Percentiles rank a stretch among this genome's conserved stretches.
Conservation (phyloP, 2,329 filamentous ascomycete genomes). For the Colletotrichum kahawae region DNA sequence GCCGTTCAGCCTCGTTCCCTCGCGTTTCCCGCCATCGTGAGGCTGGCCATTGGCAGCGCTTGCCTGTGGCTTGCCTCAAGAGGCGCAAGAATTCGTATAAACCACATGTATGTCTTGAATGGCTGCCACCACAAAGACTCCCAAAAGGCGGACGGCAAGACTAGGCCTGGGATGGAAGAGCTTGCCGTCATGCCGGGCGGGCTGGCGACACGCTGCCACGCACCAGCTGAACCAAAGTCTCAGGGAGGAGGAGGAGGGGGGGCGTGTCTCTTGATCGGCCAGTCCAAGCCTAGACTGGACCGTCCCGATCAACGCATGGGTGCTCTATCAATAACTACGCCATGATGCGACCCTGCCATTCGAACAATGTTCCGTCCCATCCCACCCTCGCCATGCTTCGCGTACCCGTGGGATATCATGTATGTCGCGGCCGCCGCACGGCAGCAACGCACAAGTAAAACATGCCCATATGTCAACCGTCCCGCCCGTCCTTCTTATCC, state of each 20-base stretch:
- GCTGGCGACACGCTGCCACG: background rate
- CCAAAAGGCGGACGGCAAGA: background rate
- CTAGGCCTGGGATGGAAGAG: background rate
- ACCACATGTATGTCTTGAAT: background rate
- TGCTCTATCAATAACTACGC: background rate
- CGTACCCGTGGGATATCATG: background rate
- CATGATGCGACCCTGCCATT: conserved; percentile 3
- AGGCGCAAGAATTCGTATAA: background rate
- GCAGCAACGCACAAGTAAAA: background rate
- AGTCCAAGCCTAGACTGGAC: background rate
- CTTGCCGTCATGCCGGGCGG: background rate
- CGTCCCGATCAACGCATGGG: conserved; percentile 12
- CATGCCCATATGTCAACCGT: background rate
- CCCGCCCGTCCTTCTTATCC: background rate
- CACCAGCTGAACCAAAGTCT: background rate
- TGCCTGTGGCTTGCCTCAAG: background rate
- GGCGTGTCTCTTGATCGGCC: background rate
- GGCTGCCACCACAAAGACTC: background rate
- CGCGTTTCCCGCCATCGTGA: background rate
- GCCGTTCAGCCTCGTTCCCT: background rate
- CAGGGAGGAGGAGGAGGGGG: background rate
- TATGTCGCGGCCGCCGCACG: background rate
- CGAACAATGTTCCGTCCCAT: background rate
- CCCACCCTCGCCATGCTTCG: background rate
- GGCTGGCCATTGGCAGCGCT: background rate